Conservation (phyloP, 2,329 filamentous ascomycete species). For the Didymella pomorum region DNA sequence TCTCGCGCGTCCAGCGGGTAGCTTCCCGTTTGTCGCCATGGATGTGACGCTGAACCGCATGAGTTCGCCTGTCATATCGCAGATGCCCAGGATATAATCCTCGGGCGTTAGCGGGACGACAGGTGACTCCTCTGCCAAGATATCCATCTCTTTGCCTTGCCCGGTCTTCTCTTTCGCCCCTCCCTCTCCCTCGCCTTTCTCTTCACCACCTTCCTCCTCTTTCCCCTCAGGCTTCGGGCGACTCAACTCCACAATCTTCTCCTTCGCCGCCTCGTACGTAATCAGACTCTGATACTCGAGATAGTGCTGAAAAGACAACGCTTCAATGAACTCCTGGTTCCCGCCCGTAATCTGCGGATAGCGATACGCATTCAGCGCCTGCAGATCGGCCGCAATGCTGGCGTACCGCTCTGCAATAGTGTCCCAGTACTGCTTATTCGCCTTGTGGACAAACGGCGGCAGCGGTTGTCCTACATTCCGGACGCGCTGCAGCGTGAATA, state of each 20-base stretch:
- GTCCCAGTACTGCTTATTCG: slow-evolving; percentile 72
- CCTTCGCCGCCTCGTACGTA: slow-evolving; percentile 66
- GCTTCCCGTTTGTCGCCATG: slow-evolving; percentile 75
- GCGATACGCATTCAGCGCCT: slow-evolving; percentile 80
- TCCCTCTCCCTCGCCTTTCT: too few relatives aligned
- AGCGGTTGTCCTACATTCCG: slow-evolving; percentile 67
- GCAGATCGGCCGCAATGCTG: slow-evolving; percentile 74
- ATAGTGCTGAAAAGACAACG: slow-evolving; percentile 88
- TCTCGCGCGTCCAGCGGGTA: slow-evolving; percentile 49
- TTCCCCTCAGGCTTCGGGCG: not conserved
- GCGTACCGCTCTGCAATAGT: slow-evolving; percentile 76
- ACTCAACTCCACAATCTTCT: slow-evolving; percentile 49
- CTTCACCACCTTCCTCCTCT: too few relatives aligned
- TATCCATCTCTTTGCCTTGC: slow-evolving; percentile 1
- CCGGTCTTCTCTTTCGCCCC: not conserved
- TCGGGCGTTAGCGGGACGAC: slow-evolving; percentile 73
- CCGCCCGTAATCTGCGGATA: slow-evolving; percentile 80
- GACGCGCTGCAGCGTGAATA: slow-evolving; percentile 83
- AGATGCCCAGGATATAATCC: slow-evolving; percentile 90
- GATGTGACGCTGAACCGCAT: slow-evolving; percentile 95
- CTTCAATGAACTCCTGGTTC: slow-evolving; percentile 94
- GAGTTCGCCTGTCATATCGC: slow-evolving; percentile 93
- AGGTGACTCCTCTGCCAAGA: not conserved
- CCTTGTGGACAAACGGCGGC: slow-evolving; percentile 72
- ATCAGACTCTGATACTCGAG: slow-evolving; percentile 79